These are phyloP conservation scores for Forsythia viridissima DNA, from an alignment of 257 asterid species.

Conservation along the genomic window DNA sequence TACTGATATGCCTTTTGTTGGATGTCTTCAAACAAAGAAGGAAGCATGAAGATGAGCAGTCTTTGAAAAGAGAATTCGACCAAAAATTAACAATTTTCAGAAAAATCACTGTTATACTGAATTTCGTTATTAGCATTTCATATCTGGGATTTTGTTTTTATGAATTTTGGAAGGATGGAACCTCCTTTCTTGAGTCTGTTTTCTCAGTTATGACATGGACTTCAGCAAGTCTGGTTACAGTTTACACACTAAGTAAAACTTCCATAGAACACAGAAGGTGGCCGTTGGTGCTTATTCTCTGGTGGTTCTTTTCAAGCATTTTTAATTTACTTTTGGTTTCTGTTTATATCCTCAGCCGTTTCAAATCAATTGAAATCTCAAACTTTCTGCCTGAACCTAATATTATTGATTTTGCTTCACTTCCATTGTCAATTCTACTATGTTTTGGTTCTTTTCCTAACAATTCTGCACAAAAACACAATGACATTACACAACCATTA, in stretches of 20 bases:
- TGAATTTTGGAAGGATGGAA: slow-evolving; percentile 36
- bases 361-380: slow-evolving; percentile 28
- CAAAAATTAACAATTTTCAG: slow-evolving; percentile 26
- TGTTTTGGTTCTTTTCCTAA: slow-evolving; percentile 37
- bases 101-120: slow-evolving; percentile 48
- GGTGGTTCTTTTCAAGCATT: slow-evolving; percentile 64
- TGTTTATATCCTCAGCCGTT: slow-evolving; percentile 32
- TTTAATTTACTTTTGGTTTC: slow-evolving; percentile 30
- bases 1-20: slow-evolving; percentile 48
- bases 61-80: slow-evolving; percentile 8
- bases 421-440: slow-evolving; percentile 52
- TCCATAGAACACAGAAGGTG: slow-evolving; percentile 34
- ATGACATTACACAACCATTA: slow-evolving; percentile 44
- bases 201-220: slow-evolving; percentile 54
- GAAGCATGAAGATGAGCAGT: slow-evolving; percentile 13
- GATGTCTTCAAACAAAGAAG: slow-evolving; percentile 37
- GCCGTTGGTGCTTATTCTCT: slow-evolving; percentile 62
- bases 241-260: slow-evolving; percentile 34
- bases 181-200: slow-evolving; percentile 25
- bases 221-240: slow-evolving; percentile 41
- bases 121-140: slow-evolving; percentile 34
- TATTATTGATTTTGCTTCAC: slow-evolving; percentile 47
- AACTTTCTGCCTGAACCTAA: slow-evolving; percentile 36
- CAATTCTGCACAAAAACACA: slow-evolving; percentile 18
- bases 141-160: slow-evolving; percentile 46